Conservation (phyloP, 495 filamentous ascomycete species). For the Cairneyella variabilis region DNA sequence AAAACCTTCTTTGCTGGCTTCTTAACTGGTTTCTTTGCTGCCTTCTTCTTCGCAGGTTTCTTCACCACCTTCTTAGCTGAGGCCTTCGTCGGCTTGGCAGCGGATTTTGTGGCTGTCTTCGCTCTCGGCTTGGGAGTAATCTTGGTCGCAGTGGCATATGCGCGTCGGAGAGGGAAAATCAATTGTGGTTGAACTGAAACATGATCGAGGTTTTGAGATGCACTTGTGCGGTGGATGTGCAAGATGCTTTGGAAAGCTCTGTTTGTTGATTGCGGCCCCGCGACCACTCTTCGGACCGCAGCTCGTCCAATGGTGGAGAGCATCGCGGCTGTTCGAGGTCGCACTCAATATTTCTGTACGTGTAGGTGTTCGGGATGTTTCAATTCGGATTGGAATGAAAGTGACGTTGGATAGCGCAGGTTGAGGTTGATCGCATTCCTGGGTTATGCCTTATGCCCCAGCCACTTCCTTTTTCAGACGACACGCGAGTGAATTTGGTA, state of each 20-base stretch:
- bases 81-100: background rate
- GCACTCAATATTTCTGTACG: background rate
- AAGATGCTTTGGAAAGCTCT: conserved; percentile 14
- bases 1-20: conserved; percentile 12
- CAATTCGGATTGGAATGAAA: conserved; percentile 1
- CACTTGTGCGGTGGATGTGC: conserved; percentile 8
- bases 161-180: conserved; percentile 1
- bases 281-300: conserved; percentile 28
- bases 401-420: background rate
- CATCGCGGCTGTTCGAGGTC: conserved; percentile 25
- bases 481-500: conserved; percentile 23
- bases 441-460: conserved; percentile 4
- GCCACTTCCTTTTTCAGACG: conserved; percentile 18
- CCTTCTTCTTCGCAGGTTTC: conserved; percentile 18
- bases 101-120: background rate
- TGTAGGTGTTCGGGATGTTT: background rate
- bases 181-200: background rate
- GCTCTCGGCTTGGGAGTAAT: background rate
- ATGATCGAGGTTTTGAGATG: background rate
- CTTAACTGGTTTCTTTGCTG: conserved; percentile 13
- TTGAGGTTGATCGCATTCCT: background rate
- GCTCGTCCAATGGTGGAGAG: conserved; percentile 33
- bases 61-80: conserved; percentile 3
- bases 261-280: conserved; percentile 20
- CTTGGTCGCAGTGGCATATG: conserved; percentile 19